phyloP scores from a whole-genome alignment of 2,329 filamentous ascomycete species.

The Elsinoe necatrix region DNA sequence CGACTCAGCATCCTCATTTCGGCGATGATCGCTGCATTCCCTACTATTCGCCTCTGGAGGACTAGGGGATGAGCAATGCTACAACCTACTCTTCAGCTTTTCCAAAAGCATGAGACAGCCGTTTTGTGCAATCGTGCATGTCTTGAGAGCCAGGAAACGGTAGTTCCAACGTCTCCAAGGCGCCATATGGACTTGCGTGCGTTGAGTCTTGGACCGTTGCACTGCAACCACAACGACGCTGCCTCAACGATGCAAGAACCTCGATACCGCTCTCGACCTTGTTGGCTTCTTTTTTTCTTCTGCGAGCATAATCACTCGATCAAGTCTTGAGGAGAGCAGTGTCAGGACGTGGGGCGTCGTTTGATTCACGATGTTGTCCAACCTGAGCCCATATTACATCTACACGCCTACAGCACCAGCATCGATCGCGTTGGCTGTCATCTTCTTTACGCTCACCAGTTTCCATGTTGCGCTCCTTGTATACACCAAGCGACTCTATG shows the following conservation, averaged over 20 bases:
- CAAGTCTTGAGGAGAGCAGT: background rate
- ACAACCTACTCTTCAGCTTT: too few relatives aligned
- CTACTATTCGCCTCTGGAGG: too few relatives aligned
- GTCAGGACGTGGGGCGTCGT: background rate
- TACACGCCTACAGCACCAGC: constrained; percentile 16
- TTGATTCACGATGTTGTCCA: background rate
- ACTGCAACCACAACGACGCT: constrained; percentile 9
- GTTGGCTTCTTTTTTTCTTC: background rate
- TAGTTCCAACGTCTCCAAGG: background rate
- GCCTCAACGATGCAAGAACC: constrained; percentile 10
- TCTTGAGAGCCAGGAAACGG: background rate
- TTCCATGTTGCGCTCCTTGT: constrained; percentile 24
- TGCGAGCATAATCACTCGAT: background rate
- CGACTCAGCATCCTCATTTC: background rate
- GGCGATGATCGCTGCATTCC: background rate
- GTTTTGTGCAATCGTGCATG: background rate
- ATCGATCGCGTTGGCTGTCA: constrained; percentile 16
- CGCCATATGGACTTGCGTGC: background rate
- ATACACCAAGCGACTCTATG: constrained; percentile 42
- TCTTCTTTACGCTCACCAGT: constrained; percentile 32
- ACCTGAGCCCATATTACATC: background rate
- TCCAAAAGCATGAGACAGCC: too few relatives aligned
- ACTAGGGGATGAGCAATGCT: too few relatives aligned
- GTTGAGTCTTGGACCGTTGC: constrained; percentile 5
- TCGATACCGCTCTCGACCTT: background rate